phyloP scores from a whole-genome alignment of 2,329 filamentous ascomycete genomes.

The Cladophialophora psammophila region DNA sequence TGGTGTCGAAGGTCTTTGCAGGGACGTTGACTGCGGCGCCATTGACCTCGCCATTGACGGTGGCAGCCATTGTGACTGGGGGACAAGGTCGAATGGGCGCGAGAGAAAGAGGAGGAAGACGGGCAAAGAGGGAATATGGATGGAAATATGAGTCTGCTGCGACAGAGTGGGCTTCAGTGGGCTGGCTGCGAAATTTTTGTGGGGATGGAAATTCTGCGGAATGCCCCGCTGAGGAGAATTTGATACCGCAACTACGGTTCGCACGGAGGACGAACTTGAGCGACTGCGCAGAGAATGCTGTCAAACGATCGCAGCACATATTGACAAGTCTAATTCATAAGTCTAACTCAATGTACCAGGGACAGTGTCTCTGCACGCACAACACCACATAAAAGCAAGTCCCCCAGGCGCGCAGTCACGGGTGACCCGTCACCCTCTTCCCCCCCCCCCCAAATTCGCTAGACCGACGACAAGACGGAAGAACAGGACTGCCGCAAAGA shows the following conservation, averaged over 20 bases:
- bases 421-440: background rate
- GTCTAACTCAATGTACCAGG: too few relatives aligned
- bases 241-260: background rate
- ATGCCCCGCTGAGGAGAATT: slow-evolving; percentile 15
- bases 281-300: background rate
- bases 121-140: slow-evolving; percentile 60
- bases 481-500: slow-evolving; percentile 15
- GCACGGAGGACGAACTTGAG: background rate
- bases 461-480: background rate
- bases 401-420: too few relatives aligned
- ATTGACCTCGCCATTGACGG: slow-evolving; percentile 38
- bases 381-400: too few relatives aligned
- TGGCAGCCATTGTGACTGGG: slow-evolving; percentile 11
- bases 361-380: too few relatives aligned
- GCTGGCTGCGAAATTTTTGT: slow-evolving; percentile 21
- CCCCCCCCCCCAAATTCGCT: background rate
- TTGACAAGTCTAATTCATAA: too few relatives aligned
- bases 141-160: slow-evolving; percentile 40
- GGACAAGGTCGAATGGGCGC: background rate
- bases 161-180: background rate
- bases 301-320: background rate
- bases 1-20: slow-evolving; percentile 46
- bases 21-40: slow-evolving; percentile 41
- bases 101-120: background rate
- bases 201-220: slow-evolving; percentile 12